Evolutionary conservation across 495 filamentous ascomycete genomes (phyloP).

Genomic region (Penicillium paradoxum): DNA sequence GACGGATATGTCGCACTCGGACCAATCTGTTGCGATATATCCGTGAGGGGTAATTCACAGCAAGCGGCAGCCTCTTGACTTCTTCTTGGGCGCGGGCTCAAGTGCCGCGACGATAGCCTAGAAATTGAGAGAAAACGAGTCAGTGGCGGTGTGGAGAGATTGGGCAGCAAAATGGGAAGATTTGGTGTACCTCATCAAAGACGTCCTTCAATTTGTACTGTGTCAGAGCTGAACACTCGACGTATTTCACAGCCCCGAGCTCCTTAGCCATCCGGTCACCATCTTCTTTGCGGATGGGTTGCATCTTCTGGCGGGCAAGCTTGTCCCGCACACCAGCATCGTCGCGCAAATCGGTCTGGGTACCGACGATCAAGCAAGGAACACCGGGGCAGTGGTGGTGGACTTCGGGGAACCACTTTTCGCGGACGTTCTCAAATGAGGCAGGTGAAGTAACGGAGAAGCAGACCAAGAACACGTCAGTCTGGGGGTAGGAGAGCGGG

Average conservation of each 20-base stretch:
- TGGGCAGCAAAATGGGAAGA: not conserved
- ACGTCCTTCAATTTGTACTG: slow-evolving; percentile 99
- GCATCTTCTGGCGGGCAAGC: slow-evolving; percentile 91
- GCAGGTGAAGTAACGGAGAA: slow-evolving; percentile 99
- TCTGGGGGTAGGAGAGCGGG: slow-evolving; percentile 95
- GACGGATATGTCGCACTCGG: slow-evolving; percentile 2
- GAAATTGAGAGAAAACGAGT: slow-evolving; percentile 13
- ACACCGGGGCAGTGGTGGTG: slow-evolving; percentile 98
- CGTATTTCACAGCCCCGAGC: slow-evolving; percentile 93
- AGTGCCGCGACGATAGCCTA: slow-evolving; percentile 88
- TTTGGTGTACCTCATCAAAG: slow-evolving; percentile 82
- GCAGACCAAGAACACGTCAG: slow-evolving; percentile 97
- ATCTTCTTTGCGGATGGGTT: slow-evolving; percentile 82
- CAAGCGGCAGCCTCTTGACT: slow-evolving; percentile 43
- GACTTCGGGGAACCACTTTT: slow-evolving; percentile 99
- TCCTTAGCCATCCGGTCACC: slow-evolving; percentile 96
- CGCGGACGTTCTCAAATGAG: slow-evolving; percentile 97
- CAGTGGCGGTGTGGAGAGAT: slow-evolving; percentile 9
- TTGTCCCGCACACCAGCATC: slow-evolving; percentile 87
- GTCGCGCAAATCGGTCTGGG: slow-evolving; percentile 93
- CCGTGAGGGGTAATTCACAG: slow-evolving; percentile 26
- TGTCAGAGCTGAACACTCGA: slow-evolving; percentile 95
- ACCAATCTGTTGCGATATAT: slow-evolving; percentile 23
- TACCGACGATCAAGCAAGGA: slow-evolving; percentile 95
- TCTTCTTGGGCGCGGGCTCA: slow-evolving; percentile 75